Evolutionary conservation across 495 filamentous ascomycete genomes (phyloP).

Genomic region (Penicillium ochrochloron): DNA sequence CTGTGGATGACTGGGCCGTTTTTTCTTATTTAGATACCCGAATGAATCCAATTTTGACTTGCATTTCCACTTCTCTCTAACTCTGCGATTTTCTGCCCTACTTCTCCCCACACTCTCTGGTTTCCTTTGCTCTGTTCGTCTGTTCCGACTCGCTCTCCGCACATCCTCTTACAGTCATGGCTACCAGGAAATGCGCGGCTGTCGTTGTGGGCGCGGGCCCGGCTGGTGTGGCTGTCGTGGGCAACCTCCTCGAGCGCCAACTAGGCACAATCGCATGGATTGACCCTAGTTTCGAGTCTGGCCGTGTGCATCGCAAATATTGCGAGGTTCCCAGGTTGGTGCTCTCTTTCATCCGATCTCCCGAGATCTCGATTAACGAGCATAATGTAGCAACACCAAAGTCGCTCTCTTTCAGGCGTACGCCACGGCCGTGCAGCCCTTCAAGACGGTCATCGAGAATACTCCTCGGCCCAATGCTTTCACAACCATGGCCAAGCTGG

Average conservation of each 20-base stretch:
- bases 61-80: constrained; percentile 2
- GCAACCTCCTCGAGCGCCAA: constrained; percentile 59
- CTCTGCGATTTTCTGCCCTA: background rate
- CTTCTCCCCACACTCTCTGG: background rate
- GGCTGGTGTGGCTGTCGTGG: constrained; percentile 59
- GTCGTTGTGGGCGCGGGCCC: constrained; percentile 63
- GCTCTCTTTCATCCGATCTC: background rate
- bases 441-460: constrained; percentile 51
- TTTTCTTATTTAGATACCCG: constrained; percentile 27
- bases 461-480: constrained; percentile 56
- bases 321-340: constrained; percentile 60
- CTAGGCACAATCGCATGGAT: constrained; percentile 56
- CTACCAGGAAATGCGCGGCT: constrained; percentile 48
- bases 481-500: constrained; percentile 53
- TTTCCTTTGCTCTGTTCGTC: background rate
- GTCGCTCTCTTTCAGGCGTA: constrained; percentile 58
- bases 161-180: constrained; percentile 29
- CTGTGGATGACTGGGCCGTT: constrained; percentile 8
- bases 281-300: constrained; percentile 56
- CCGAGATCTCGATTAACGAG: constrained; percentile 18
- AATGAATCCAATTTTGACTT: constrained; percentile 28
- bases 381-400: constrained; percentile 48
- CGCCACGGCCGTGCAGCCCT: constrained; percentile 52
- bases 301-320: constrained; percentile 57
- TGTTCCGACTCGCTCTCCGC: background rate